Evolutionary conservation across 169 alveolate species (phyloP).

Genomic region (Besnoitia besnoiti): DNA sequence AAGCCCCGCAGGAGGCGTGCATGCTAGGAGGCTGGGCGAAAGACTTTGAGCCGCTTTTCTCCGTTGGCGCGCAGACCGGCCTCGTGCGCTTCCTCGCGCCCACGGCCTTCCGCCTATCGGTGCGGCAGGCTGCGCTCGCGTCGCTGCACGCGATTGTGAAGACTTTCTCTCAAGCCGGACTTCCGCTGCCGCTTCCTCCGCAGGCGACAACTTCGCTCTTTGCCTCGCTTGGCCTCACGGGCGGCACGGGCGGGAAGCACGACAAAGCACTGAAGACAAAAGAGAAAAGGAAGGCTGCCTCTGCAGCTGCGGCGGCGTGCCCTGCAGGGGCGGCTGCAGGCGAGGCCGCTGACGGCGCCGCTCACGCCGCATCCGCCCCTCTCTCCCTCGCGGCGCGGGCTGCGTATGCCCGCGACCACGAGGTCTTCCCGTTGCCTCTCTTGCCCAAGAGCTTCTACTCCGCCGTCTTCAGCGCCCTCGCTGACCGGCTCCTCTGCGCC

Average conservation of each 20-base stretch:
- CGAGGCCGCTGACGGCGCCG: neutral
- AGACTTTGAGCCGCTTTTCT: neutral
- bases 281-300: neutral
- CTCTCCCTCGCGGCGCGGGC: neutral
- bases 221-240: neutral
- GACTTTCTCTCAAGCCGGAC: neutral
- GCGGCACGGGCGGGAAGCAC: neutral
- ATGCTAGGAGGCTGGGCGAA: neutral
- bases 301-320: neutral
- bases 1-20: neutral
- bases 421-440: neutral
- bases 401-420: neutral
- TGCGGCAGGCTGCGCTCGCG: constrained; percentile 32
- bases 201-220: neutral
- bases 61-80: neutral
- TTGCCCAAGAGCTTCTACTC: neutral
- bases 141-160: neutral
- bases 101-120: neutral
- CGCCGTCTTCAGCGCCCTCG: neutral
- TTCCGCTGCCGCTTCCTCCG: constrained; percentile 1
- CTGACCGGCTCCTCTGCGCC: constrained; percentile 15
- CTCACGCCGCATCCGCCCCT: neutral
- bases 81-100: neutral
- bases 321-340: neutral
- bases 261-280: neutral